Percentiles rank a stretch among this genome's conserved stretches.
Evolutionary conservation across 352 stramenopile species (phyloP).

Genomic region (Phytophthora pisi): DNA sequence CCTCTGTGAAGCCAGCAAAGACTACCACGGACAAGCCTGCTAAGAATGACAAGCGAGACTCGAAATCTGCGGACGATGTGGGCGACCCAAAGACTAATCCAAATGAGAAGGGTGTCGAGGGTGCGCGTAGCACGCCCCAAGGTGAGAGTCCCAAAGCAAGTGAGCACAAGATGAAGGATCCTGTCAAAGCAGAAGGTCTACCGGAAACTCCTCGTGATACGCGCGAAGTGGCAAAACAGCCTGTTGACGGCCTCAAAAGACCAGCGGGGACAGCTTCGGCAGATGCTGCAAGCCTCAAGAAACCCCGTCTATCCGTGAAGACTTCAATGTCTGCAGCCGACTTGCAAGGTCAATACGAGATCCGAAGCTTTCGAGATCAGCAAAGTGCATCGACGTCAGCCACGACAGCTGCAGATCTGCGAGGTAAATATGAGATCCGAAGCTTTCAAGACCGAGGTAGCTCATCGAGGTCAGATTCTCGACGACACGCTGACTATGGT

Average conservation of each 20-base stretch:
- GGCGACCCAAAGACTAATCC: constrained; percentile 1
- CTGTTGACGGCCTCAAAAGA: constrained; percentile 31
- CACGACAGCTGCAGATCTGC: constrained; percentile 12
- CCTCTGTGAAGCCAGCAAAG: constrained; percentile 20
- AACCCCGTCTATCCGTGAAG: constrained; percentile 19
- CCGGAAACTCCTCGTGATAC: constrained; percentile 8
- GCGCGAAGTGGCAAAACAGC: constrained; percentile 8
- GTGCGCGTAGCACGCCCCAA: not conserved
- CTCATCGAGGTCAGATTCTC: constrained; percentile 21
- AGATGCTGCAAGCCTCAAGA: constrained; percentile 22
- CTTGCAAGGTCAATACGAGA: constrained; percentile 28
- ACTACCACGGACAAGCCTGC: constrained; percentile 4
- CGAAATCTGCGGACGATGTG: not conserved
- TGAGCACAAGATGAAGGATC: constrained; percentile 4
- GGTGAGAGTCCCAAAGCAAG: constrained; percentile 6
- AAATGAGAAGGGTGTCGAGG: not conserved
- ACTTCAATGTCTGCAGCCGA: constrained; percentile 13
- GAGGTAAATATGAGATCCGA: constrained; percentile 31
- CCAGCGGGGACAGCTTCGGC: not conserved
- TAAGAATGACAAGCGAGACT: constrained; percentile 16
- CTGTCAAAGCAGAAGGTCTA: constrained; percentile 11
- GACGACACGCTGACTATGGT: constrained; percentile 17
- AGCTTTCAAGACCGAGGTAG: constrained; percentile 25
- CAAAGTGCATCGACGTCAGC: constrained; percentile 1
- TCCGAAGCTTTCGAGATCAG: constrained; percentile 28